Conservation (phyloP, 257 asterid species). For the Nicotiana undulata region DNA sequence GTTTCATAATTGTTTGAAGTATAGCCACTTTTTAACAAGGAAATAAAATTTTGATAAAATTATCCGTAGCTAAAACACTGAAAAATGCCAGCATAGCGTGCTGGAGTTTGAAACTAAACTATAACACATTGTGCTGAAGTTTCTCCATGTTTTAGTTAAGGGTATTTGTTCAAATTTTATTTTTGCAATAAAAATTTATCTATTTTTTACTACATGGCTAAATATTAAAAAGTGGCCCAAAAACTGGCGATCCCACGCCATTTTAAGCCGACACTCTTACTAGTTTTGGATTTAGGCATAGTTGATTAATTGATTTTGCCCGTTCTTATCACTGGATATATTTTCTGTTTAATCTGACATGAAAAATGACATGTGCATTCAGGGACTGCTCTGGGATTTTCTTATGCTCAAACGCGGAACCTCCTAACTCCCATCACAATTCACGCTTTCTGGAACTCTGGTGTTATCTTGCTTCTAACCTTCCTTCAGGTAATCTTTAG, state of each 20-base stretch:
- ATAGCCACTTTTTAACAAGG: not conserved
- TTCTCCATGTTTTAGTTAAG: not conserved
- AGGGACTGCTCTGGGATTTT: slow-evolving; percentile 81
- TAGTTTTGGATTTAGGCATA: not conserved
- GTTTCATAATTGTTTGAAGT: not conserved
- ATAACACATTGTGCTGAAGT: no score
- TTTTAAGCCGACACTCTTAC: not conserved
- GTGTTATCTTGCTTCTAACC: slow-evolving; percentile 81
- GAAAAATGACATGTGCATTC: slow-evolving; percentile 4
- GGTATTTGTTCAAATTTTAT: not conserved
- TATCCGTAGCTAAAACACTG: not conserved
- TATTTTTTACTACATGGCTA: not conserved
- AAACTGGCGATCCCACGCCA: not conserved
- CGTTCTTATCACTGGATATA: not conserved
- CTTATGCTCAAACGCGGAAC: slow-evolving; percentile 90
- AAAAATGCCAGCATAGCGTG: not conserved
- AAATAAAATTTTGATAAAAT: no score
- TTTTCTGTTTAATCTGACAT: not conserved
- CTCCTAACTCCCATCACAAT: slow-evolving; percentile 83
- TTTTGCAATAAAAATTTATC: no score
- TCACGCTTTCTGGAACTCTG: slow-evolving; percentile 92
- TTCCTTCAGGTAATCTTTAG: slow-evolving; percentile 63
- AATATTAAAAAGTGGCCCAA: not conserved
- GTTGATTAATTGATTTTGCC: not conserved
- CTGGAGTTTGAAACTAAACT: no score